Percentiles rank a stretch among this genome's conserved stretches.
These are phyloP conservation scores for Podaxis sp. DNA, from an alignment of 768 basidiomycete species.

Conservation along the genomic window DNA sequence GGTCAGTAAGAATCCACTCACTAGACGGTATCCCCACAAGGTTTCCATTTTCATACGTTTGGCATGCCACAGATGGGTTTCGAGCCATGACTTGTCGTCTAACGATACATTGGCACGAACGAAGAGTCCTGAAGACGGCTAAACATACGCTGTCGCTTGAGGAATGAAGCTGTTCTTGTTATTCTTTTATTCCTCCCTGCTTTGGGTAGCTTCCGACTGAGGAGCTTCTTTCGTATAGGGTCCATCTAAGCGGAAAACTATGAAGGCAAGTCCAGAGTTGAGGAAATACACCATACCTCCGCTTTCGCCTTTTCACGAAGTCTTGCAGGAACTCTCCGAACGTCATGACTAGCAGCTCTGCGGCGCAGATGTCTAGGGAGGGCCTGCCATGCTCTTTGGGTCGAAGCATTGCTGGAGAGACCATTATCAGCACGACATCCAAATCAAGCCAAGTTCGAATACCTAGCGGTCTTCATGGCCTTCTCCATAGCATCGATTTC, in stretches of 20 bases:
- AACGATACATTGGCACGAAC: neutral
- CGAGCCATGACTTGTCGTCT: slow-evolving; percentile 92
- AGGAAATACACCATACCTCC: slow-evolving; percentile 53
- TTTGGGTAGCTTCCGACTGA: slow-evolving; percentile 51
- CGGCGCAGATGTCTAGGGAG: slow-evolving; percentile 89
- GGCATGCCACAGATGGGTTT: slow-evolving; percentile 96
- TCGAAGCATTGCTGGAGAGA: slow-evolving; percentile 56
- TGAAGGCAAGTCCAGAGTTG: neutral
- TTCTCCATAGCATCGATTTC: slow-evolving; percentile 91
- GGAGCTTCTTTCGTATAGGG: slow-evolving; percentile 34
- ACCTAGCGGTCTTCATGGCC: slow-evolving; percentile 82
- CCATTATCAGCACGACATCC: neutral
- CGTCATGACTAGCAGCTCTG: slow-evolving; percentile 92
- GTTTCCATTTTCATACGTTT: slow-evolving; percentile 95
- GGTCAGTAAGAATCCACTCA: slow-evolving; percentile 27
- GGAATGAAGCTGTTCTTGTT: slow-evolving; percentile 57
- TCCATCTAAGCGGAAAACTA: slow-evolving; percentile 41
- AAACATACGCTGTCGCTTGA: slow-evolving; percentile 70
- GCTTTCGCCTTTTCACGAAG: slow-evolving; percentile 77
- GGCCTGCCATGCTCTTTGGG: slow-evolving; percentile 87
- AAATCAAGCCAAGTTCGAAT: slow-evolving; percentile 11
- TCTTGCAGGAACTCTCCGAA: slow-evolving; percentile 83
- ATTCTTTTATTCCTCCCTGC: slow-evolving; percentile 59
- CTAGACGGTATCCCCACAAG: slow-evolving; percentile 90
- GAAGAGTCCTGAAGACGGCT: neutral